Conservation (phyloP, 2,329 filamentous ascomycete species). For the Colletotrichum magnum region DNA sequence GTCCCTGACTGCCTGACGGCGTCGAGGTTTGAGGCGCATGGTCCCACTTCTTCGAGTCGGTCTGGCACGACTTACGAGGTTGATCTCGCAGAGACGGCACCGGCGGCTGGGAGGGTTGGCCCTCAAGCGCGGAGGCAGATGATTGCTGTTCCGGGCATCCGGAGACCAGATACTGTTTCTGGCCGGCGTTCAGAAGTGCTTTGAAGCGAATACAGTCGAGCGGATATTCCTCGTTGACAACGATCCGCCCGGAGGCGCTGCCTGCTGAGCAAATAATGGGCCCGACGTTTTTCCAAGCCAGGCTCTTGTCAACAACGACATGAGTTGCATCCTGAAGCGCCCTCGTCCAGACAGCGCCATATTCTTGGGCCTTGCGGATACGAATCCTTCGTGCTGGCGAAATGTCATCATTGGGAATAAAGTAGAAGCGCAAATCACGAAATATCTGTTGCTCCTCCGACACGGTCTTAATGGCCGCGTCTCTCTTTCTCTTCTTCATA, state of each 20-base stretch:
- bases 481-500: slow-evolving; percentile 63
- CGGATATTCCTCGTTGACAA: slow-evolving; percentile 80
- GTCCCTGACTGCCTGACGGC: slow-evolving; percentile 53
- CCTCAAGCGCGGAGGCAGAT: slow-evolving; percentile 6
- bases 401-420: slow-evolving; percentile 85
- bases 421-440: slow-evolving; percentile 75
- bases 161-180: slow-evolving; percentile 70
- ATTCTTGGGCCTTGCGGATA: slow-evolving; percentile 81
- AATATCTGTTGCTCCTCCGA: slow-evolving; percentile 72
- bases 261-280: slow-evolving; percentile 62
- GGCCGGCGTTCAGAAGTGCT: slow-evolving; percentile 69
- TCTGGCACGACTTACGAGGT: slow-evolving; percentile 63
- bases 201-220: slow-evolving; percentile 76
- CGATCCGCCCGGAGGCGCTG: slow-evolving; percentile 49
- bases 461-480: slow-evolving; percentile 57
- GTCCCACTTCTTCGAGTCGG: slow-evolving; percentile 54
- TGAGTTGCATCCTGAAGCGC: slow-evolving; percentile 77
- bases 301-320: slow-evolving; percentile 80
- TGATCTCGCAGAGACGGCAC: slow-evolving; percentile 44
- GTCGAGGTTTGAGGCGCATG: slow-evolving; percentile 56
- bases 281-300: slow-evolving; percentile 76
- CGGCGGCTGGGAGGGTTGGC: slow-evolving; percentile 39
- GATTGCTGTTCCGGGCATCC: slow-evolving; percentile 58
- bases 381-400: slow-evolving; percentile 76
- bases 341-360: slow-evolving; percentile 80